Base-by-base conservation (phyloP, 1,284 basidiomycete genomes). In the Agroathelia rolfsii region DNA sequence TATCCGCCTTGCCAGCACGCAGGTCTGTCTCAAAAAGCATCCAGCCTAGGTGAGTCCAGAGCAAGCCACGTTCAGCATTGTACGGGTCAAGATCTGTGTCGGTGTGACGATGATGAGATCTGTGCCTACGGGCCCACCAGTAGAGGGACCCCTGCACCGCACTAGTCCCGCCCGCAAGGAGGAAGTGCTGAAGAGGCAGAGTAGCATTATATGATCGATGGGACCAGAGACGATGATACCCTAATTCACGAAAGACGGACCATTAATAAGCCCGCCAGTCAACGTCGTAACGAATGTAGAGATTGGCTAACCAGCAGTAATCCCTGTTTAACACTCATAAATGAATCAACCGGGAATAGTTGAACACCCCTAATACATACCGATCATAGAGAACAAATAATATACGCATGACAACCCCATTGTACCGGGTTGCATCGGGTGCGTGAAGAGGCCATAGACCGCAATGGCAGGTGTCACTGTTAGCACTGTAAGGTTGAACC, bases 41-140 rank as follows among this genome's bases (percentile, higher is more conserved):
- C 90, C 92, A 95, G 28, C 88, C 89, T 41, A 93, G 64, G 51
- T 94, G 90, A 1, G 84, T 76, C 64, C 73, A 80, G 41, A 66
- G 64, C 43, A 85, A 66, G 15, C 90, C 92, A 50, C 80, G 75
- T 59, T 89, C 81, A 3, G 90, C 88, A 41, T 84, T 83, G 64
- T 94, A 95, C 1, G 89, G 92, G 62, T 94, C 89, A 40, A 95
- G 80, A 38, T 92, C 84, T 47, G 90, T 94, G 61, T 95, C 92
- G 52, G 89, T 94, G 65, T 94, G 93, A 32, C 88, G 74, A 56
- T 93, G 89, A 60, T 94, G 88, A 6, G 90, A 87, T 41, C 90
- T 81, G 64, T 94, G 89, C 38, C 86, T 87, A 29, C 89, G 73
- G 12, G 77, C 77, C 90, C 90, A 94, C 90, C 89, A 94, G 53